Base-by-base conservation (phyloP, 2,329 filamentous ascomycete genomes). In the Fusarium caatingaense region DNA sequence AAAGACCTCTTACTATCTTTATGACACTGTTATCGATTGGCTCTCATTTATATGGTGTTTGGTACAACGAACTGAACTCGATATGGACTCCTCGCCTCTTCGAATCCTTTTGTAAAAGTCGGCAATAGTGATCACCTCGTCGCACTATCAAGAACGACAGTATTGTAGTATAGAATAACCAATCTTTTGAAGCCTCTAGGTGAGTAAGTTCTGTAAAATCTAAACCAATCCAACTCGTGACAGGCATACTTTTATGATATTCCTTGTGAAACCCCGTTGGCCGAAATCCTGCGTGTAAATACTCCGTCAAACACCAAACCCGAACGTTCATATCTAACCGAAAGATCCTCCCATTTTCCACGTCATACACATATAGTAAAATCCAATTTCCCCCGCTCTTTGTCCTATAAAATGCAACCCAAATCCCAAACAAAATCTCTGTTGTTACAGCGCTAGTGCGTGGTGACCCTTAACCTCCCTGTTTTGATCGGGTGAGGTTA, bases 321-420 rank as follows among this genome's bases (percentile, higher is more conserved):
- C 37, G 27, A 71, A 46, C 47, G 46, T 37, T n/a, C 46, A 65
- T 48, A 27, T n/a, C 49, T 28, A 57, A 56, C 28, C 28, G 30
- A 45, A 44, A 51, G 60, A 53, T 57, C 49, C 59, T 68, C 32
- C 44, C 56, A 44, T 51, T 51, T 56, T 28, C 54, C 56, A 58
- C 61, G 51, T 60, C 42, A 57, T 64, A 66, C 68, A 58, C 15
- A 45, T 37, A n/a, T 37, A 56, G 66, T 49, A 60, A 37, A 64
- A 53, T 32, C 40, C 44, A 41, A 56, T 46, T 58, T 64, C 42
- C 37, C 44, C 53, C 34, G 27, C 42, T 42, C 32, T 12, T n/a
- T 25, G 25, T 40, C 21, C 49, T 25, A 42, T 63, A 56, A 46
- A 64, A 60, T 54, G 68, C 59, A 71, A 56, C 25, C 44, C 40